Evolutionary conservation across 345 rosid genomes (phyloP).

Genomic region (Cardamine occulta): DNA sequence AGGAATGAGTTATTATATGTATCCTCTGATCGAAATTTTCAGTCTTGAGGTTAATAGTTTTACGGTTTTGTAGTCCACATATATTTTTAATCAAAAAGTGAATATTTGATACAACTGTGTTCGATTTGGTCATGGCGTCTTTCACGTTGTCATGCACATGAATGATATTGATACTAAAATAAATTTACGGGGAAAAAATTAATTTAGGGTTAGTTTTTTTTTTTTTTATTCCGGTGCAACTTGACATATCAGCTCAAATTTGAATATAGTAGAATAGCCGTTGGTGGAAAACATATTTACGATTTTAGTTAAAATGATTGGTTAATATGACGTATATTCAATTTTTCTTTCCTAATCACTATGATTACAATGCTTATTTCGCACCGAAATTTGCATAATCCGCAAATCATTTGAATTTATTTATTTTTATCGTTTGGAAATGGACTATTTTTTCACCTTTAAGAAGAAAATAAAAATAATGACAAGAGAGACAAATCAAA

Average conservation of each 20-base stretch:
- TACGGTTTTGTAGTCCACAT: neutral
- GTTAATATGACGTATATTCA: neutral
- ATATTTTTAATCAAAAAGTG: neutral
- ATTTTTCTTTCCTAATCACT: neutral
- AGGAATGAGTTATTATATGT: neutral
- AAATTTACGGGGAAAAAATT: too few species aligned
- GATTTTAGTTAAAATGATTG: neutral
- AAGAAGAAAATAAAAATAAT: conserved; percentile 19
- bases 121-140: neutral
- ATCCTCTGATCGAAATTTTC: neutral
- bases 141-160: neutral
- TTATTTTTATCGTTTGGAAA: neutral
- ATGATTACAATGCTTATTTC: neutral
- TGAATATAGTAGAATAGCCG: too few species aligned
- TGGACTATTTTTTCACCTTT: neutral
- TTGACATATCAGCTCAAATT: too few species aligned
- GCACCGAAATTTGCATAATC: neutral
- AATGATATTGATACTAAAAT: too few species aligned
- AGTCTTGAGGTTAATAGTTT: neutral
- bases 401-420: neutral
- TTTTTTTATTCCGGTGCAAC: too few species aligned
- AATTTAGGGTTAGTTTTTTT: too few species aligned
- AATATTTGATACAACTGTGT: neutral
- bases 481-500: conserved; percentile 32
- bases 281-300: too few species aligned